Conservation (phyloP, 1,139 yeast genomes). For the Magnusiomyces starmeri region DNA sequence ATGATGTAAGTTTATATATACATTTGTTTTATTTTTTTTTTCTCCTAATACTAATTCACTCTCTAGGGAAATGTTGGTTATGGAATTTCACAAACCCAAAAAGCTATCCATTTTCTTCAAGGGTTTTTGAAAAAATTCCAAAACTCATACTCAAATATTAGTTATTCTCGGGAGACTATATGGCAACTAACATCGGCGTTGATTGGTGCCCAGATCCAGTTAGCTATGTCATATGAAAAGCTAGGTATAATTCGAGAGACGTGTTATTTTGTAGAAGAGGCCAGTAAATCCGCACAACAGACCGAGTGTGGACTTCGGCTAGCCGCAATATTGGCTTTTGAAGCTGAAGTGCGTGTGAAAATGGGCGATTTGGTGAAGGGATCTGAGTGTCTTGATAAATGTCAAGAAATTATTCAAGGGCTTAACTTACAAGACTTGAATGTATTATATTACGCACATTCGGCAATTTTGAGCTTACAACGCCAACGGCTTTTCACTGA, state of each 20-base stretch:
- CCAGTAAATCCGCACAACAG: constrained; percentile 20
- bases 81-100: constrained; percentile 20
- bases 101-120: constrained; percentile 19
- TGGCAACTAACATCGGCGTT: constrained; percentile 19
- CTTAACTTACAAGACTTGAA: constrained; percentile 20
- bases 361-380: constrained; percentile 24
- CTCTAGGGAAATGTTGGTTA: constrained; percentile 17
- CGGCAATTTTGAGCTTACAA: constrained; percentile 24
- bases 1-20: constrained; percentile 7
- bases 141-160: not conserved
- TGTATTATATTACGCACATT: constrained; percentile 22
- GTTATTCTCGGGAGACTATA: not conserved
- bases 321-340: constrained; percentile 21
- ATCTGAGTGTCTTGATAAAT: constrained; percentile 18
- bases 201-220: constrained; percentile 19
- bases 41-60: not conserved
- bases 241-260: constrained; percentile 24
- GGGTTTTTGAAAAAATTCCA: constrained; percentile 20
- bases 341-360: constrained; percentile 22
- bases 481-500: constrained; percentile 21
- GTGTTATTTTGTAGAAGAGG: constrained; percentile 23
- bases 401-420: constrained; percentile 22
- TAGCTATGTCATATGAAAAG: constrained; percentile 22
- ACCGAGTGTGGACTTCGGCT: constrained; percentile 18
- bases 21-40: not conserved